Base-by-base conservation (phyloP, 352 stramenopile genomes). In the Pelagophyceae sp. region DNA sequence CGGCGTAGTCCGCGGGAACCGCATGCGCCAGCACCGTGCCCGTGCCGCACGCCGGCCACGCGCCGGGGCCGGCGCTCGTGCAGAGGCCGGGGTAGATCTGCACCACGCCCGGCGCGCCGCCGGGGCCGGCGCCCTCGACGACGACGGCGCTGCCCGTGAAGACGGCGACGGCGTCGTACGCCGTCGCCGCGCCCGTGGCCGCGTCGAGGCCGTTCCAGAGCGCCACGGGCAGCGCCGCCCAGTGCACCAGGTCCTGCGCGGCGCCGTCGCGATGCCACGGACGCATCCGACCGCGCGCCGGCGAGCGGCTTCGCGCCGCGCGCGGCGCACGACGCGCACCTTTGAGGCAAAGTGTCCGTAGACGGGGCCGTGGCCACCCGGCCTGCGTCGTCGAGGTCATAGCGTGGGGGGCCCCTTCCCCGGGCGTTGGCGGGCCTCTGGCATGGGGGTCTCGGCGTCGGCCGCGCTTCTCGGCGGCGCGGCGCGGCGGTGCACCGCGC, bases 161-260 rank as follows among this genome's bases (percentile, higher is more conserved):
- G 61, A 71, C 38, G 61, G 61, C 61, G 29, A 15, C 2, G 6
- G 61, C 25, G 61, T 71, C 61, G 31, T 71, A 71, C n/a, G 31
- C n/a, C 33, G 61, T 71, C 29, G 33, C 1, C 61, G 17, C 19
- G 3, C 61, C 61, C 2, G 6, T 63, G 19, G 29, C 17, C 2
- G 15, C 29, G 61, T 71, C 61, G 61, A 71, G n/a, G 61, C 61
- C 61, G 61, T 71, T 71, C 61, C 61, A 71, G 33, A 71, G 6
- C 11, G 61, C 61, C 61, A 27, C 33, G 11, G 61, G 61, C 2
- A 71, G 29, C 29, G 27, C 3, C 11, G 61, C 61, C 61, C 61
- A 71, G 2, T 40, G 19, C 11, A 38, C 61, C 3, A 71, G n/a
- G 29, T 71, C 29, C 31, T n/a, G n/a, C n/a, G n/a, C n/a, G n/a